Percentiles rank a stretch among this genome's conserved stretches.
Evolutionary conservation across 495 filamentous ascomycete species (phyloP).

Genomic region (Jackrogersella multiformis): DNA sequence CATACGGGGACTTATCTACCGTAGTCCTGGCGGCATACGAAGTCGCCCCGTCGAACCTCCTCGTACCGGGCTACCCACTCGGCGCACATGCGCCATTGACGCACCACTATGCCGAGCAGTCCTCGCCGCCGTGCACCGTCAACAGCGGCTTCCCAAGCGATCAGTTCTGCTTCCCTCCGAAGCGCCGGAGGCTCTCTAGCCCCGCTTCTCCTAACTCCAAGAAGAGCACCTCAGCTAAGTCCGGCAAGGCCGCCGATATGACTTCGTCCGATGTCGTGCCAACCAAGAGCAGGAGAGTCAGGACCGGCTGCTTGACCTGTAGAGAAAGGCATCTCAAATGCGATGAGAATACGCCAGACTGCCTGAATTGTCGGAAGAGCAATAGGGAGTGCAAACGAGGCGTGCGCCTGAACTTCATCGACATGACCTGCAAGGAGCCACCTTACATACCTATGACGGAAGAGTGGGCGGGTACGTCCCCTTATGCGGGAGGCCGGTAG

Average conservation of each 20-base stretch:
- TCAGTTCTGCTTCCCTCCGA: conserved; percentile 38
- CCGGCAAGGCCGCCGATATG: conserved; percentile 42
- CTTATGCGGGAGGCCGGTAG: background rate
- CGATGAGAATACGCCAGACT: conserved; percentile 83
- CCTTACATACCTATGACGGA: conserved; percentile 68
- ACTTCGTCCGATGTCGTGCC: conserved; percentile 45
- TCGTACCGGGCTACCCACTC: conserved; percentile 48
- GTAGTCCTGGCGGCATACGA: conserved; percentile 49
- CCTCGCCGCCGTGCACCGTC: conserved; percentile 47
- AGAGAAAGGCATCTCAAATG: conserved; percentile 73
- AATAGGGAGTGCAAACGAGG: conserved; percentile 86
- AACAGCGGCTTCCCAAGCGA: conserved; percentile 43
- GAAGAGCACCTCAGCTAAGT: conserved; percentile 32
- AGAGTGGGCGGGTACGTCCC: conserved; percentile 69
- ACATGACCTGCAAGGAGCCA: conserved; percentile 76
- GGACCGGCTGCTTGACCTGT: conserved; percentile 82
- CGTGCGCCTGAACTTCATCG: conserved; percentile 91
- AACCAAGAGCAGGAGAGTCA: conserved; percentile 72
- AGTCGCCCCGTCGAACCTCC: conserved; percentile 37
- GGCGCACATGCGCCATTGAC: conserved; percentile 44
- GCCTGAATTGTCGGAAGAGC: conserved; percentile 89
- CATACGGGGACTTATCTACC: conserved; percentile 28
- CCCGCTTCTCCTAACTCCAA: conserved; percentile 5
- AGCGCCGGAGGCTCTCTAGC: conserved; percentile 38
- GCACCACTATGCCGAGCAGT: conserved; percentile 46